These are phyloP conservation scores for Metschnikowia rubicola DNA, from an alignment of 805 yeast species.

Conservation along the genomic window DNA sequence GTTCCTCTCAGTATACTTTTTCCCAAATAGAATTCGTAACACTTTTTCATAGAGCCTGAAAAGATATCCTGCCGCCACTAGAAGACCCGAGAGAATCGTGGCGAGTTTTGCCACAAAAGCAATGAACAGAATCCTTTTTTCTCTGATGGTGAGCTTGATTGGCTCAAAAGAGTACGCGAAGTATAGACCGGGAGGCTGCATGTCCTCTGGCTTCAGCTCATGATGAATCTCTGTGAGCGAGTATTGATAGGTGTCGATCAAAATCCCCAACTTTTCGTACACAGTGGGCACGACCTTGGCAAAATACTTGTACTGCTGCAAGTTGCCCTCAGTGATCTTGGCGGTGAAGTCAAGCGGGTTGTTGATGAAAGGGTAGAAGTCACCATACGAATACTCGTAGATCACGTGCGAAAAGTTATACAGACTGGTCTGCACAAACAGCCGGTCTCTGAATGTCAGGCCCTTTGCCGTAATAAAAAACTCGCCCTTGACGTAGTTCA, in stretches of 20 bases:
- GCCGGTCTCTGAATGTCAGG: constrained; percentile 52
- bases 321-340: constrained; percentile 46
- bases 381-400: constrained; percentile 87
- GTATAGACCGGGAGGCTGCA: constrained; percentile 67
- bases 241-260: constrained; percentile 80
- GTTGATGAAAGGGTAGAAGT: constrained; percentile 76
- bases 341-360: constrained; percentile 86
- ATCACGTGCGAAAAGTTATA: constrained; percentile 82
- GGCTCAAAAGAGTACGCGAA: constrained; percentile 89
- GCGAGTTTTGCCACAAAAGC: constrained; percentile 75
- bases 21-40: constrained; percentile 54
- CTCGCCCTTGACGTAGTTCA: constrained; percentile 81
- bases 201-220: constrained; percentile 10
- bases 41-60: constrained; percentile 55
- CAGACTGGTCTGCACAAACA: constrained; percentile 44
- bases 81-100: constrained; percentile 79
- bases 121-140: constrained; percentile 69
- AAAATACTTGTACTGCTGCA: constrained; percentile 59
- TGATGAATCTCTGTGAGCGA: constrained; percentile 57
- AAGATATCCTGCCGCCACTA: constrained; percentile 65
- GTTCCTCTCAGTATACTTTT: constrained; percentile 47
- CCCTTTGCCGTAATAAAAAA: constrained; percentile 82
- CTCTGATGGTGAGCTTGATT: constrained; percentile 63
- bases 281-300: constrained; percentile 81
- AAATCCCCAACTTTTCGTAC: constrained; percentile 66